Percentiles rank a stretch among this genome's conserved stretches.
Evolutionary conservation across 345 rosid genomes (phyloP).

Genomic region (Melaleuca alternifolia): DNA sequence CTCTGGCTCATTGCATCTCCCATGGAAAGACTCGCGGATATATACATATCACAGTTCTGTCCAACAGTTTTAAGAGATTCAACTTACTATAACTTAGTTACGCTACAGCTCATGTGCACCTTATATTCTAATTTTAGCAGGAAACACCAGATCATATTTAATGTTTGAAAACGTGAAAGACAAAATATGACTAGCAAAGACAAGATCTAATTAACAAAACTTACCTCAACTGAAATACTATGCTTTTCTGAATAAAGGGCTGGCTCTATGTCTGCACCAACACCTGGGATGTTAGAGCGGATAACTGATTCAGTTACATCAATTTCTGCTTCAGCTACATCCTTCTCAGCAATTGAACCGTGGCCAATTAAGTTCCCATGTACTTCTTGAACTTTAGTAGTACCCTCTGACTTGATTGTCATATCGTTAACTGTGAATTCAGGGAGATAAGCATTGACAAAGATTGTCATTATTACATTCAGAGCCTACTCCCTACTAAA

Average conservation of each 20-base stretch:
- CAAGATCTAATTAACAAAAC: neutral
- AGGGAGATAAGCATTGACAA: neutral
- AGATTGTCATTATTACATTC: neutral
- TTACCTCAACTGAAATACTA: conserved; percentile 56
- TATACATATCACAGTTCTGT: neutral
- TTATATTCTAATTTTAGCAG: neutral
- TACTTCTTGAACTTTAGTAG: conserved; percentile 21
- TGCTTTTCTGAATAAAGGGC: conserved; percentile 25
- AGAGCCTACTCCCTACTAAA: neutral
- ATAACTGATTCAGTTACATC: conserved; percentile 1
- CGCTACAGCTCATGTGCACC: neutral
- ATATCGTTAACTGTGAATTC: conserved; percentile 10
- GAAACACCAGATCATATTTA: neutral
- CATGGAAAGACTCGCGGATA: neutral
- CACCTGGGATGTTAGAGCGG: conserved; percentile 5
- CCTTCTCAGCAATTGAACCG: conserved; percentile 6
- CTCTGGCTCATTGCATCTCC: neutral
- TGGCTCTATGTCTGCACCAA: conserved; percentile 3
- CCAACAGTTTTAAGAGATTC: neutral
- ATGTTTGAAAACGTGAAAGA: neutral
- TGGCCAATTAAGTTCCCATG: conserved; percentile 17
- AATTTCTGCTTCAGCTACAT: conserved; percentile 1
- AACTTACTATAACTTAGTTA: neutral
- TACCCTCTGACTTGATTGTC: conserved; percentile 22
- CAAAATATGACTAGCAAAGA: neutral